Percentiles rank a stretch among this genome's conserved stretches.
Evolutionary conservation across 352 stramenopile species (phyloP).

Genomic region (Globisporangium nodosum): DNA sequence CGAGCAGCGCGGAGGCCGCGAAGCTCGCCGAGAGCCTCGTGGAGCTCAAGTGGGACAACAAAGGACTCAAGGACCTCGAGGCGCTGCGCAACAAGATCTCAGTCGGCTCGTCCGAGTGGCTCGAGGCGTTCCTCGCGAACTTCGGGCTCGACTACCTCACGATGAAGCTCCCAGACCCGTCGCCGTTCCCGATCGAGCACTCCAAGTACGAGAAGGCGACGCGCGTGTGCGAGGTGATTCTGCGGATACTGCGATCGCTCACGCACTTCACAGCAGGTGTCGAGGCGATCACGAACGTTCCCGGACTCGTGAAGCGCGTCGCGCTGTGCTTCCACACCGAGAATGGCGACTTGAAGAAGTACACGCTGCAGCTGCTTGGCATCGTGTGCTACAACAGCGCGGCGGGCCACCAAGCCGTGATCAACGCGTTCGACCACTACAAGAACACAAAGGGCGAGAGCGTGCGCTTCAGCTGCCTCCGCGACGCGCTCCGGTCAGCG

Average conservation of each 20-base stretch:
- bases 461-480: constrained; percentile 77
- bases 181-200: constrained; percentile 74
- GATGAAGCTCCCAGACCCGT: constrained; percentile 82
- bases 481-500: constrained; percentile 76
- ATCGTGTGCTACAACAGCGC: constrained; percentile 88
- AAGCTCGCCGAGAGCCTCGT: constrained; percentile 73
- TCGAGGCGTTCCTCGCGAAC: constrained; percentile 62
- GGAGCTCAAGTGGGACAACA: constrained; percentile 81
- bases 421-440: constrained; percentile 80
- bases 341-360: constrained; percentile 76
- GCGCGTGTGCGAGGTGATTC: constrained; percentile 65
- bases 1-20: constrained; percentile 47
- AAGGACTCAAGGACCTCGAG: constrained; percentile 68
- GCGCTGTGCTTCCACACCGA: constrained; percentile 84
- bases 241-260: constrained; percentile 69
- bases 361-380: constrained; percentile 72
- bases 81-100: constrained; percentile 66
- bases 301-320: constrained; percentile 72
- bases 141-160: constrained; percentile 83
- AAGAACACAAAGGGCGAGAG: constrained; percentile 78
- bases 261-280: constrained; percentile 77
- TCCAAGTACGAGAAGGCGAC: constrained; percentile 77
- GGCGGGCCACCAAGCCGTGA: constrained; percentile 66
- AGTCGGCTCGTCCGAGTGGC: constrained; percentile 65
- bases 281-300: constrained; percentile 76